Percentiles rank a stretch among this genome's conserved stretches.
phyloP scores from a whole-genome alignment of 1,284 basidiomycete species.

The Marasmius tenuissimus region DNA sequence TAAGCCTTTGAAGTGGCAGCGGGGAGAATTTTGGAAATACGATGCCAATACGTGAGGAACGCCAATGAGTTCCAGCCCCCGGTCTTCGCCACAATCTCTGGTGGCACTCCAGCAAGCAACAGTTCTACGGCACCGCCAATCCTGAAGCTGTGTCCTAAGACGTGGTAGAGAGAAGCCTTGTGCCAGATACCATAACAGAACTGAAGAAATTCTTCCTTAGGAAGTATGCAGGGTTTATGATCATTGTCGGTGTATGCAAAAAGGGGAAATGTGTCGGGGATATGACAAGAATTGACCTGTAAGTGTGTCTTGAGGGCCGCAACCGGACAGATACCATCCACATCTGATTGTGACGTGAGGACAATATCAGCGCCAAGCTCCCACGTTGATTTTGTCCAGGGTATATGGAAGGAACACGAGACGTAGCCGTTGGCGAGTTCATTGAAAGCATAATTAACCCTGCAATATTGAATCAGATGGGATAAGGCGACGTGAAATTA shows the following conservation, averaged over 20 bases:
- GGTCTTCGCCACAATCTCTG: conserved; percentile 22
- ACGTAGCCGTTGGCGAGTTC: background rate
- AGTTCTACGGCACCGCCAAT: conserved; percentile 29
- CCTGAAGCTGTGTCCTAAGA: conserved; percentile 26
- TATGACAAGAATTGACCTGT: background rate
- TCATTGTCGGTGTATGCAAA: background rate
- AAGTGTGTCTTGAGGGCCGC: background rate
- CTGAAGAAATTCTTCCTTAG: conserved; percentile 13
- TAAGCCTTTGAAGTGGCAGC: no score
- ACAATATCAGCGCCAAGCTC: background rate
- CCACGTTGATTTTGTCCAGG: background rate
- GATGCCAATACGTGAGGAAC: conserved; percentile 27
- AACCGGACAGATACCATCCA: background rate
- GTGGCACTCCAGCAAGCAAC: conserved; percentile 21
- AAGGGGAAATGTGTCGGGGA: background rate
- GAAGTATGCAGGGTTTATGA: background rate
- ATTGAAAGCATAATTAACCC: background rate
- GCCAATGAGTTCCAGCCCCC: conserved; percentile 29
- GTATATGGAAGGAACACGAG: background rate
- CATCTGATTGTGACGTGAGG: background rate
- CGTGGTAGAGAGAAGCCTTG: background rate
- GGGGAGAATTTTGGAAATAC: no score
- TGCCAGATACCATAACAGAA: conserved; percentile 19
- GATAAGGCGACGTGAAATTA: no score
- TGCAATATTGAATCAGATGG: no score